Evolutionary conservation across 257 asterid genomes (phyloP), one percentile per base, ranked within the genome.

Genomic region (Dorcoceras hygrometricum): DNA sequence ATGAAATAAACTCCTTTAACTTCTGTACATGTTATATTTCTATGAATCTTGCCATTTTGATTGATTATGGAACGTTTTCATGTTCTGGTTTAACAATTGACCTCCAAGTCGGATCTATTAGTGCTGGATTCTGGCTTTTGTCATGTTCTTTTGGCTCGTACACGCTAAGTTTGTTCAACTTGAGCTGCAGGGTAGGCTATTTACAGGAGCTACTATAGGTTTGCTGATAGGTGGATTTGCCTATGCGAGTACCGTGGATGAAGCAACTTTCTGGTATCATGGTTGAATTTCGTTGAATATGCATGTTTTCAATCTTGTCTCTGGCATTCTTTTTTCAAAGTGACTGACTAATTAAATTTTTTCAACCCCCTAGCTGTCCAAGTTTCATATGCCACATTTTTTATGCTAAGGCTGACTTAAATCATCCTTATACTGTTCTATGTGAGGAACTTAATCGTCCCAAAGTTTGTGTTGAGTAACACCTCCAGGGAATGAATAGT

Each of bases 191-290:
- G 97, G 99, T 76, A 88, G 92, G 84, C 74, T 94, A 73, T 62
- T 88, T 66, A 94, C 99, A 0, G 97, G 89, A 67, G 89, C 91
- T 32, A 81, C 95, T 65, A 82, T 94, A 79, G 93, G 97, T 68
- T 80, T 90, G 51, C 87, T 90, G 26, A 94, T 94, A 68, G 90
- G 90, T 53, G 99, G 99, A 71, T 96, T 97, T 34, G 97, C 97
- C 18, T 94, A 94, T 77, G 97, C 96, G 6, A 94, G 99, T 80
- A 94, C 97, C 0, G 99, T 94, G 73, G 97, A 94, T 80, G 99
- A 94, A 77, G 96, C 95, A 69, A 94, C 99, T 72, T 94, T 90
- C 89, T 90, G 97, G 97, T 81, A 79, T 72, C 64, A n/a, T 61
- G 54, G 53, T 81, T 16, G 51, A 26, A 50, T 62, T 67, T 68